Base-by-base conservation (phyloP, 1,139 yeast genomes). In the Suhomyces ambrosiae region DNA sequence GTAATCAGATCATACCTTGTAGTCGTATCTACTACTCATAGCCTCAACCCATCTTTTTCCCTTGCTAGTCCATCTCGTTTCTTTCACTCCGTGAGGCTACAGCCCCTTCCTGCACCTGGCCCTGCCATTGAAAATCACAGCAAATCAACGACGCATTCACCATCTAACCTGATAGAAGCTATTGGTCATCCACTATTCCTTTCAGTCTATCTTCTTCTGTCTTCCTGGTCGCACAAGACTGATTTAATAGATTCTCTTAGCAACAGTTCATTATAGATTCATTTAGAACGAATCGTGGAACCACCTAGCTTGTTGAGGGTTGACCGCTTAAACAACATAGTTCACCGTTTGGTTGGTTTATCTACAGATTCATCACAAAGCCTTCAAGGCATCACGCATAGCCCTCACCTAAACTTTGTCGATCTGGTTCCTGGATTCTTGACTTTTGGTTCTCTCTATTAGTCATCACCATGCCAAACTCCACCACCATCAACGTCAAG, bases 401-500 rank as follows among this genome's bases (percentile, higher is more conserved):
- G n/a, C n/a, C n/a, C n/a, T n/a, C n/a, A n/a, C n/a, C n/a, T n/a
- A n/a, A n/a, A n/a, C n/a, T n/a, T n/a, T n/a, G n/a, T n/a, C n/a
- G n/a, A n/a, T n/a, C n/a, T n/a, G n/a, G n/a, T n/a, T n/a, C n/a
- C n/a, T n/a, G n/a, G n/a, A n/a, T 8, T 18, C 21, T 6, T 8
- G 10, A 25, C 9, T 12, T 8, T 13, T 25, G 27, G 27, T 8
- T 16, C 19, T 12, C 14, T 12, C 23, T 27, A 23, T 23, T 23
- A 30, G 33, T 30, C 33, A 23, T 30, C 17, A 12, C 25, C 30
- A 50, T 48, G 49, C 39, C 59, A 17, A 53, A 59, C 47, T 52
- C 61, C 40, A 54, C 71, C 3, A 56, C 62, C 12, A 71, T 85
- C 51, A 77, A 76, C 37, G 90, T 85, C 35, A 85, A 86, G 58